Evolutionary conservation across 371 early-diverging fungal species (phyloP).

Genomic region (Basidiobolus meristosporus): DNA sequence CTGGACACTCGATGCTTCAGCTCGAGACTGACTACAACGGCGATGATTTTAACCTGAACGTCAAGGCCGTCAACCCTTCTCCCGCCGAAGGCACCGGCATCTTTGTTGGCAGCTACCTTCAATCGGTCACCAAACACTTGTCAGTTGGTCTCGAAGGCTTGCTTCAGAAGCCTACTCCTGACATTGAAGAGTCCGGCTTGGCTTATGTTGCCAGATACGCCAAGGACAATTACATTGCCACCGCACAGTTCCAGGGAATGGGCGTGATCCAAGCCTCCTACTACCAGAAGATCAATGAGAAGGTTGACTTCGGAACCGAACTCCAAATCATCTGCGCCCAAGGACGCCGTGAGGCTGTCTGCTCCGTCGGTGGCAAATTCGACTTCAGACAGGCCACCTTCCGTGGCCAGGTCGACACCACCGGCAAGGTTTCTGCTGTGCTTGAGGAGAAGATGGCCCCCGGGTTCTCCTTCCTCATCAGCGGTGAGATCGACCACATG

Average conservation of each 20-base stretch:
- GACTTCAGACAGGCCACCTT: conserved; percentile 83
- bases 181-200: conserved; percentile 58
- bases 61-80: conserved; percentile 90
- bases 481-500: conserved; percentile 89
- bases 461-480: conserved; percentile 76
- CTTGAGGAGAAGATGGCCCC: conserved; percentile 91
- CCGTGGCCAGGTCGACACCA: conserved; percentile 78
- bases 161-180: conserved; percentile 68
- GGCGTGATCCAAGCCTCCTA: conserved; percentile 76
- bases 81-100: conserved; percentile 79
- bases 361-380: conserved; percentile 87
- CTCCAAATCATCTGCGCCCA: conserved; percentile 60
- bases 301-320: conserved; percentile 87
- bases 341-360: conserved; percentile 75
- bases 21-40: conserved; percentile 84
- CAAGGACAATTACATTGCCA: conserved; percentile 51
- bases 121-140: conserved; percentile 69
- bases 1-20: conserved; percentile 78
- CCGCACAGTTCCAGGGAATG: conserved; percentile 59
- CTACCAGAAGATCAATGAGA: conserved; percentile 79
- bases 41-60: conserved; percentile 59
- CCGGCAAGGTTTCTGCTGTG: conserved; percentile 69
- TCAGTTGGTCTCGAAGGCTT: conserved; percentile 78
- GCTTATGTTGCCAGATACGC: conserved; percentile 58
- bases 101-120: conserved; percentile 69